Percentiles rank a stretch among this genome's conserved stretches.
Evolutionary conservation across 179 eudicot species (phyloP).

Genomic region (Spergularia azorica): DNA sequence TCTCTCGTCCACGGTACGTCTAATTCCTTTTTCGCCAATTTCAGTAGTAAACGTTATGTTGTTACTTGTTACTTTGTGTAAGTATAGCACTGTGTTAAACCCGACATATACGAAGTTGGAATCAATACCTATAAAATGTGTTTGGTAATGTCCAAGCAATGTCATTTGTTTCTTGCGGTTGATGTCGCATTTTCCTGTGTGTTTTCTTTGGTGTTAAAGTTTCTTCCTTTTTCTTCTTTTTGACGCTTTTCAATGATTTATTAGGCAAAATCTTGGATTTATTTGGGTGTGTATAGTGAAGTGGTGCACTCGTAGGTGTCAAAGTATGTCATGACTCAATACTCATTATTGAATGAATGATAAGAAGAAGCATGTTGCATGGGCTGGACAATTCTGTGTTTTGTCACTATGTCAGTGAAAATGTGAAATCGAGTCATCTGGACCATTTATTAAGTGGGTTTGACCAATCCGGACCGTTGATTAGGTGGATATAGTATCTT

Average conservation of each 20-base stretch:
- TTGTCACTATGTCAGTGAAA: constrained; percentile 9
- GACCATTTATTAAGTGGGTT: constrained; percentile 24
- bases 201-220: neutral
- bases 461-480: constrained; percentile 29
- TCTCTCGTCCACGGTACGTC: constrained; percentile 83
- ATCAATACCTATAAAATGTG: neutral
- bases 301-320: constrained; percentile 7
- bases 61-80: neutral
- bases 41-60: neutral
- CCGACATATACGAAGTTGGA: neutral
- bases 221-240: neutral
- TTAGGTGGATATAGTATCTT: constrained; percentile 6
- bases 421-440: constrained; percentile 6
- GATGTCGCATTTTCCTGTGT: neutral
- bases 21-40: neutral
- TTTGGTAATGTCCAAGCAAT: neutral
- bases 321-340: too few species aligned
- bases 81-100: neutral
- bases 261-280: neutral
- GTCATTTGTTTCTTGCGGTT: neutral
- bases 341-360: neutral
- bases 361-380: neutral
- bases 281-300: neutral
- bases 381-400: constrained; percentile 11
- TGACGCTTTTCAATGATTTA: too few species aligned